A percentile compares a stretch with the other conserved stretches of the same genome.
Conservation (phyloP, 2,329 filamentous ascomycete genomes). For the Coleophoma crateriformis region DNA sequence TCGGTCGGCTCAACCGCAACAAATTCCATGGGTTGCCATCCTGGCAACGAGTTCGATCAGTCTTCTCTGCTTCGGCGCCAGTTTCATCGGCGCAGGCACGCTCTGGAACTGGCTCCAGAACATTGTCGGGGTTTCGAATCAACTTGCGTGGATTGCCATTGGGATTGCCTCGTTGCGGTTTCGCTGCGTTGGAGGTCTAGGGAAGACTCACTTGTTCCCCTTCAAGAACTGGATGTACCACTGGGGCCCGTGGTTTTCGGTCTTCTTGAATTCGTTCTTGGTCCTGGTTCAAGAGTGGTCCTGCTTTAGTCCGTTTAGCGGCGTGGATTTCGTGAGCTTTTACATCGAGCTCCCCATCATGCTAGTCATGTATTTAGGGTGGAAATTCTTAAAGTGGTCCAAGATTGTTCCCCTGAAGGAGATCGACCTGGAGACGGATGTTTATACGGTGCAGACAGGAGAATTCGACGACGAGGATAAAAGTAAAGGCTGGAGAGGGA, state of each 20-base stretch:
- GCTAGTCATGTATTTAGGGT: conserved; percentile 45
- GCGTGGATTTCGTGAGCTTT: conserved; percentile 56
- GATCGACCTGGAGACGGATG: conserved; percentile 47
- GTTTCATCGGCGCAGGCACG: conserved; percentile 59
- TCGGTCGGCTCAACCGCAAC: conserved; percentile 43
- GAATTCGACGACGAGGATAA: conserved; percentile 17
- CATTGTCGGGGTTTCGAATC: conserved; percentile 62
- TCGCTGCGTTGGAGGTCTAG: conserved; percentile 50
- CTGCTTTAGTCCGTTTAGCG: conserved; percentile 56
- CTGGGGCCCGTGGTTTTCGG: conserved; percentile 49
- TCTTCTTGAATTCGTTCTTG: conserved; percentile 52
- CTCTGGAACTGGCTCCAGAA: conserved; percentile 65
- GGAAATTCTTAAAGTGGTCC: conserved; percentile 46
- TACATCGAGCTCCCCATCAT: conserved; percentile 60
- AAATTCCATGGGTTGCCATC: conserved; percentile 48
- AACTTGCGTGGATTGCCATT: conserved; percentile 61
- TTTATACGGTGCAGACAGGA: conserved; percentile 26
- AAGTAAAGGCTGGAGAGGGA: conserved; percentile 20
- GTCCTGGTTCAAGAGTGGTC: conserved; percentile 60
- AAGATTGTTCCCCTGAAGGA: conserved; percentile 35
- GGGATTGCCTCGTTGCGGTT: conserved; percentile 61
- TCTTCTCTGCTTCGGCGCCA: conserved; percentile 58
- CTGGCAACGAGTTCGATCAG: conserved; percentile 47
- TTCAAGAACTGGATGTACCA: conserved; percentile 66
- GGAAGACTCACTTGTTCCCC: conserved; percentile 55